Percentiles rank a stretch among this genome's conserved stretches.
Conservation (phyloP, 1,284 basidiomycete species). For the Cutaneotrichosporon mucoides region DNA sequence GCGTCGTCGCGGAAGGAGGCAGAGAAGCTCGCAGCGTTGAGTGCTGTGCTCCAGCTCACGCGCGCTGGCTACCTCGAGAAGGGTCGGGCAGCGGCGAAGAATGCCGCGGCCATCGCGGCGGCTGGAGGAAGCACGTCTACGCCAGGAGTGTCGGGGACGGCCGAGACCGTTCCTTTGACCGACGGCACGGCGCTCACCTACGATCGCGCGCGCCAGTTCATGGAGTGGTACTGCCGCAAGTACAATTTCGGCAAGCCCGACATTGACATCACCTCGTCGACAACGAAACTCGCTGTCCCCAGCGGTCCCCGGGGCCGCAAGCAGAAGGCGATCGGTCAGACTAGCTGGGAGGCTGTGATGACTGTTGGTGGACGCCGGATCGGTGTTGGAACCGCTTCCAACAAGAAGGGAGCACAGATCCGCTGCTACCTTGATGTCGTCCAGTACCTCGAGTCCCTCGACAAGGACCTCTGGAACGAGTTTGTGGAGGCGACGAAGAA, state of each 20-base stretch:
- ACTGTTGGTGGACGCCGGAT: slow-evolving; percentile 73
- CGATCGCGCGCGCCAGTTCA: slow-evolving; percentile 79
- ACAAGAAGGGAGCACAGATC: slow-evolving; percentile 71
- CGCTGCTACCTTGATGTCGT: slow-evolving; percentile 84
- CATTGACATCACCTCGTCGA: slow-evolving; percentile 55
- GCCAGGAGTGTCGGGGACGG: slow-evolving; percentile 6
- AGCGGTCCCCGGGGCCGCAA: neutral
- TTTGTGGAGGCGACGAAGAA: slow-evolving; percentile 53
- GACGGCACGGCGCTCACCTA: slow-evolving; percentile 66
- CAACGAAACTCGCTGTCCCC: slow-evolving; percentile 1
- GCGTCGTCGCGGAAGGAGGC: slow-evolving; percentile 63
- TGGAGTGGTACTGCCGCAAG: slow-evolving; percentile 88
- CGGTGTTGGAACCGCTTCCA: slow-evolving; percentile 65
- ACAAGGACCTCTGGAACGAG: slow-evolving; percentile 70
- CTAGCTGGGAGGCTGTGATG: slow-evolving; percentile 75
- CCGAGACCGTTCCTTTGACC: slow-evolving; percentile 52
- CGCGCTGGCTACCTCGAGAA: slow-evolving; percentile 52
- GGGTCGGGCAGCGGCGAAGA: slow-evolving; percentile 13
- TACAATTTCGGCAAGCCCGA: slow-evolving; percentile 80
- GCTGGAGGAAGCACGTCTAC: slow-evolving; percentile 12
- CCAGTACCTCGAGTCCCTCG: slow-evolving; percentile 77
- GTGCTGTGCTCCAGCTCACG: slow-evolving; percentile 66
- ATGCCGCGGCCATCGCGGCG: slow-evolving; percentile 4
- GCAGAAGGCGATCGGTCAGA: slow-evolving; percentile 29
- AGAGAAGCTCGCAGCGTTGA: slow-evolving; percentile 69